Percentiles rank a stretch among this genome's conserved stretches.
Conservation (phyloP, 2,329 filamentous ascomycete genomes). For the Fusarium xyrophilum region DNA sequence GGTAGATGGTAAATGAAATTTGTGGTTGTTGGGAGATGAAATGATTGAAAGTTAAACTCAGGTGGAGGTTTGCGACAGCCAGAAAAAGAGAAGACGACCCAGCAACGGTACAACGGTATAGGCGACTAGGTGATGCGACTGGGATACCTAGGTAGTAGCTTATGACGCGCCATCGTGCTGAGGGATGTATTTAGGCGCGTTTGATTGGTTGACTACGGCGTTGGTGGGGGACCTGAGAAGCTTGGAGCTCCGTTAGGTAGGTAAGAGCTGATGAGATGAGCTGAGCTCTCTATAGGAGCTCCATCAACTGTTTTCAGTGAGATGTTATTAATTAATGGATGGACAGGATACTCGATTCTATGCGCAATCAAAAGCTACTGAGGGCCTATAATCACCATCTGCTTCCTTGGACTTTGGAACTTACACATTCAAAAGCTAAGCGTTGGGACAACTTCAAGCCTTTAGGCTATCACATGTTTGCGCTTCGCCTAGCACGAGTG, state of each 20-base stretch:
- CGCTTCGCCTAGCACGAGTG: neutral
- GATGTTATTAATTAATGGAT: neutral
- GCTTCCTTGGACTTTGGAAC: neutral
- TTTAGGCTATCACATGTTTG: neutral
- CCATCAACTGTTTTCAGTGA: neutral
- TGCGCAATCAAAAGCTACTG: neutral
- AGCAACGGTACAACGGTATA: slow-evolving; percentile 28
- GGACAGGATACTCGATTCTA: neutral
- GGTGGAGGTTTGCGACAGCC: slow-evolving; percentile 37
- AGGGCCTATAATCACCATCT: too few species aligned
- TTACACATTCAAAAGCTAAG: neutral
- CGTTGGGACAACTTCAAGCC: neutral
- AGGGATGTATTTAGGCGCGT: neutral
- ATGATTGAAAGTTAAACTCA: slow-evolving; percentile 8
- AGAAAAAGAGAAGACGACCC: slow-evolving; percentile 28
- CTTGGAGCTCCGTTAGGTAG: slow-evolving; percentile 1
- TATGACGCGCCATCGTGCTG: slow-evolving; percentile 32
- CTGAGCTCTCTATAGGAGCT: neutral
- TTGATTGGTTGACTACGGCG: slow-evolving; percentile 23
- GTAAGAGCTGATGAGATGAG: neutral
- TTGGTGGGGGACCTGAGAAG: neutral
- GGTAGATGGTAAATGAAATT: slow-evolving; percentile 1
- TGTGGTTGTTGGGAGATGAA: slow-evolving; percentile 19
- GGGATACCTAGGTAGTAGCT: neutral
- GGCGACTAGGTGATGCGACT: slow-evolving; percentile 7